Evolutionary conservation across 768 basidiomycete species (phyloP).

Genomic region (Russula sp.): DNA sequence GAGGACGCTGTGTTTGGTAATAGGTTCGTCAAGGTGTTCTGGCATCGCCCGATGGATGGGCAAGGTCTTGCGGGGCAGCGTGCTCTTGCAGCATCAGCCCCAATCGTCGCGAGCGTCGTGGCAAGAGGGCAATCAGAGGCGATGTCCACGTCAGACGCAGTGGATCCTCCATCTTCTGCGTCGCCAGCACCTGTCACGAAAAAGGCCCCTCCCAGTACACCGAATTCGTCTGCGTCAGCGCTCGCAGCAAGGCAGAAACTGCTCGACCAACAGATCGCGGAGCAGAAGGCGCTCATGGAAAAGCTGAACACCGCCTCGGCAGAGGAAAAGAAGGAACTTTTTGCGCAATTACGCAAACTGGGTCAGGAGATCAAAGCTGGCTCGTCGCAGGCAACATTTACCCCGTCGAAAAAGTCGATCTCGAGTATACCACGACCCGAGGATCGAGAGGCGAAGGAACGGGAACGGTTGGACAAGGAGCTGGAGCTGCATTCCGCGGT

Average conservation of each 20-base stretch:
- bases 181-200: constrained; percentile 31
- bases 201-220: constrained; percentile 32
- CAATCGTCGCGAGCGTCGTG: constrained; percentile 60
- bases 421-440: constrained; percentile 30
- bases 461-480: constrained; percentile 73
- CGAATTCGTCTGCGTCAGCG: constrained; percentile 37
- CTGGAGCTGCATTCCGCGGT: constrained; percentile 59
- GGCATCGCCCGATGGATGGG: constrained; percentile 91
- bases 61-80: constrained; percentile 75
- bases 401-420: constrained; percentile 26
- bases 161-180: constrained; percentile 26
- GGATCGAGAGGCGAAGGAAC: constrained; percentile 51
- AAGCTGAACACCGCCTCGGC: constrained; percentile 54
- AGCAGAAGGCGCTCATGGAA: constrained; percentile 83
- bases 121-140: constrained; percentile 31
- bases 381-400: constrained; percentile 29
- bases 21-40: constrained; percentile 92
- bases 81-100: constrained; percentile 77
- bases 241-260: constrained; percentile 71
- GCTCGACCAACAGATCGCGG: constrained; percentile 75
- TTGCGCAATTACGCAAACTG: constrained; percentile 68
- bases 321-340: constrained; percentile 75
- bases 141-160: constrained; percentile 24
- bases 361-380: constrained; percentile 68
- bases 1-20: constrained; percentile 95